Evolutionary conservation across 2,329 filamentous ascomycete genomes (phyloP).

Genomic region (Trichoderma sp.): DNA sequence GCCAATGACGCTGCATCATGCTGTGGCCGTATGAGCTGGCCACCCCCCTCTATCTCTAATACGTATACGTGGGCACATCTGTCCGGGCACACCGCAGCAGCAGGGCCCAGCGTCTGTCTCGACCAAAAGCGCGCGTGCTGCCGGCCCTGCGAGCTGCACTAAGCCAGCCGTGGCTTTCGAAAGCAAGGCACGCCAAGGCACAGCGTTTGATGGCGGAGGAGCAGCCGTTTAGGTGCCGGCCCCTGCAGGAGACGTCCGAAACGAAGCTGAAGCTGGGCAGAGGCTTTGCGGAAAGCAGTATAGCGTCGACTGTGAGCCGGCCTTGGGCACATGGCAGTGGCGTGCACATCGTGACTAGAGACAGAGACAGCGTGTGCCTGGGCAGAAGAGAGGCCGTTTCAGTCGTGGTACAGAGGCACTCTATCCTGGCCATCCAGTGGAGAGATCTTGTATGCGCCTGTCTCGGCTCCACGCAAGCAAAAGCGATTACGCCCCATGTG

Average conservation of each 20-base stretch:
- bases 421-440: neutral
- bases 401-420: slow-evolving; percentile 1
- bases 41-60: neutral
- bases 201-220: slow-evolving; percentile 18
- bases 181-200: slow-evolving; percentile 24
- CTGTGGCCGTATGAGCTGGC: slow-evolving; percentile 23
- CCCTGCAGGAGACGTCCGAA: slow-evolving; percentile 23
- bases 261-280: slow-evolving; percentile 4
- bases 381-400: neutral
- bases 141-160: slow-evolving; percentile 1
- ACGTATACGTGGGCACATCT: slow-evolving; percentile 7
- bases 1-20: slow-evolving; percentile 12
- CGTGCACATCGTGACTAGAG: slow-evolving; percentile 3
- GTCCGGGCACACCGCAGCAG: slow-evolving; percentile 24
- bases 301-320: neutral
- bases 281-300: slow-evolving; percentile 25
- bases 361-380: neutral
- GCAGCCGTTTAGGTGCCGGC: slow-evolving; percentile 4
- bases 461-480: neutral
- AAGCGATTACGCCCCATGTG: neutral
- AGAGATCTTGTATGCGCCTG: neutral
- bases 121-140: slow-evolving; percentile 15
- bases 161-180: neutral
- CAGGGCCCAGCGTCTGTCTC: slow-evolving; percentile 7
- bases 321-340: slow-evolving; percentile 17